These are phyloP conservation scores for Pelargonium myrrhifolium DNA, from an alignment of 441 rosid species.

Conservation along the genomic window DNA sequence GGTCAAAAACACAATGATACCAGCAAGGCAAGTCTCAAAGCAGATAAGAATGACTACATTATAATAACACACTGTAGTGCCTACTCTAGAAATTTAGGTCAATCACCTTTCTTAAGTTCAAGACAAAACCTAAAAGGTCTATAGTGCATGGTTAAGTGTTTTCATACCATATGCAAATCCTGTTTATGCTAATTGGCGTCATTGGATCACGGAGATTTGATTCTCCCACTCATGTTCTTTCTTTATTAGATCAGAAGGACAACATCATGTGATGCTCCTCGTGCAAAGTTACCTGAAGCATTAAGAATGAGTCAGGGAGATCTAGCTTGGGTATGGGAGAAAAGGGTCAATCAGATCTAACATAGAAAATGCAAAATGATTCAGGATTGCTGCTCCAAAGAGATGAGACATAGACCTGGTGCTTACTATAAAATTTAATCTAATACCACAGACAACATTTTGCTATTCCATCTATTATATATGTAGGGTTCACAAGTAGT, in stretches of 20 bases:
- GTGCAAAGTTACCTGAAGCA: slow-evolving; percentile 5
- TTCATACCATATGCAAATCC: background rate
- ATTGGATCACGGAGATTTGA: slow-evolving; percentile 28
- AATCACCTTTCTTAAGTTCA: background rate
- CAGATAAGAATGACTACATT: background rate
- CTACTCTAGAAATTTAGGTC: background rate
- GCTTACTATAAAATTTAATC: background rate
- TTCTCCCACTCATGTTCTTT: slow-evolving; percentile 6
- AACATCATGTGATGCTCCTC: slow-evolving; percentile 25
- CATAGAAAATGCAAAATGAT: background rate
- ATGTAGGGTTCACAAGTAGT: background rate
- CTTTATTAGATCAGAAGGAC: slow-evolving; percentile 14
- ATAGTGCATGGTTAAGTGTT: background rate
- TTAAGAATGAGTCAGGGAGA: background rate
- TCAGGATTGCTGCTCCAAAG: background rate
- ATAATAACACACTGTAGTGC: background rate
- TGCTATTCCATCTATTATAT: background rate
- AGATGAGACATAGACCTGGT: background rate
- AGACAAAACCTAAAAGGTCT: background rate
- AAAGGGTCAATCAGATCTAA: background rate
- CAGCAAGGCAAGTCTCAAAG: too few species aligned
- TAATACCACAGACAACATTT: background rate
- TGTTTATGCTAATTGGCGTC: slow-evolving; percentile 3
- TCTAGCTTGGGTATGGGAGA: slow-evolving; percentile 3
- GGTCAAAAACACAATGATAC: too few species aligned